Conservation (phyloP, 2,329 filamentous ascomycete species). For the Cryphonectria radicalis region DNA sequence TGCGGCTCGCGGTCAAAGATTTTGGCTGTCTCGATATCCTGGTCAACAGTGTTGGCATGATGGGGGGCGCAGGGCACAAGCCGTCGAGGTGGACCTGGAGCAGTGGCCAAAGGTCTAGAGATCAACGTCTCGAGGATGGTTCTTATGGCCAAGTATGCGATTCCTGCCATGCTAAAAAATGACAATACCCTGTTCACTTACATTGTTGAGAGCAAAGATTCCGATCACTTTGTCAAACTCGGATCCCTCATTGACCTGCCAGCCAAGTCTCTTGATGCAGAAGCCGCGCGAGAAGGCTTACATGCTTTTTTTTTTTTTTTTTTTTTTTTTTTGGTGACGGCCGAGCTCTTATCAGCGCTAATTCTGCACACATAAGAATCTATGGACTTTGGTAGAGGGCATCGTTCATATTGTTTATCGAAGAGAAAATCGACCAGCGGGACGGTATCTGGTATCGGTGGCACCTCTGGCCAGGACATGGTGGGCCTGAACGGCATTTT, state of each 20-base stretch:
- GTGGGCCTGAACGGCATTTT: neutral
- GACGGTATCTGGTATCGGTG: neutral
- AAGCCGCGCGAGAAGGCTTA: neutral
- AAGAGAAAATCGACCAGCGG: neutral
- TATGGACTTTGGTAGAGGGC: neutral
- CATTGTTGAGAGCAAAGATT: constrained; percentile 1
- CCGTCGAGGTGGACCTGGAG: constrained; percentile 62
- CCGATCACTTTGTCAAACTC: neutral
- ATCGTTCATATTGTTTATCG: neutral
- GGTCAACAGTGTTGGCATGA: constrained; percentile 67
- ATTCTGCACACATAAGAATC: neutral
- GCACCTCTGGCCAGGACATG: neutral
- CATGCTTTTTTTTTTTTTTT: neutral
- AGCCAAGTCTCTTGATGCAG: neutral
- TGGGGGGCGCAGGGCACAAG: constrained; percentile 62
- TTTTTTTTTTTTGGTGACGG: no score
- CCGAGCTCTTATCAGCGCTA: neutral
- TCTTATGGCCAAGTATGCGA: constrained; percentile 63
- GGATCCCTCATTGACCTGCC: neutral
- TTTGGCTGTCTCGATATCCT: constrained; percentile 66
- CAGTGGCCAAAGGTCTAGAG: constrained; percentile 59
- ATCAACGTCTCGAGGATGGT: constrained; percentile 70
- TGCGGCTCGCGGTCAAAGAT: constrained; percentile 46
- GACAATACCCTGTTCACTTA: constrained; percentile 33
- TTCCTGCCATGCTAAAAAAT: constrained; percentile 64